A percentile compares a stretch with the other conserved stretches of the same genome.
Conservation (phyloP, 768 basidiomycete genomes). For the Myochromella boudieri region DNA sequence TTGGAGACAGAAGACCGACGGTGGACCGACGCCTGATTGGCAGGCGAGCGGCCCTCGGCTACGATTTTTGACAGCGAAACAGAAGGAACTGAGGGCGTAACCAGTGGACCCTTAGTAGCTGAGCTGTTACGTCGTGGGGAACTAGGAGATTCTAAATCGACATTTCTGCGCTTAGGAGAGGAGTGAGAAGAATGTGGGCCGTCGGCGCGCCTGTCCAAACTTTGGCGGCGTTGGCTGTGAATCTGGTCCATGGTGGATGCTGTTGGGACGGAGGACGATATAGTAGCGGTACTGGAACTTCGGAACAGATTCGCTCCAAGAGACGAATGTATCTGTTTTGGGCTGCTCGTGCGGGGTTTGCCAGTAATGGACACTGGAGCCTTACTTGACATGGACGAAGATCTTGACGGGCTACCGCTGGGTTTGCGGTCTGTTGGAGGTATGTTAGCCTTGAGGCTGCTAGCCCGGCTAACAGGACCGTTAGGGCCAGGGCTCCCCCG, state of each 20-base stretch:
- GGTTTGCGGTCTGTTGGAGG: conserved; percentile 46
- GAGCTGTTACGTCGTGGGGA: conserved; percentile 40
- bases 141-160: conserved; percentile 52
- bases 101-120: conserved; percentile 42
- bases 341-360: conserved; percentile 57
- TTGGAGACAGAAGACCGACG: conserved; percentile 31
- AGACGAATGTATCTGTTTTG: conserved; percentile 41
- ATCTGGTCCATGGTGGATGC: conserved; percentile 45
- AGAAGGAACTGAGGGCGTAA: conserved; percentile 41
- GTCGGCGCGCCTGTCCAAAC: conserved; percentile 44
- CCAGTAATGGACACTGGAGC: conserved; percentile 30
- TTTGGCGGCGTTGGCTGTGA: conserved; percentile 47
- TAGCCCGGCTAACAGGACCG: conserved; percentile 27
- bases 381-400: conserved; percentile 31
- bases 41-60: conserved; percentile 31
- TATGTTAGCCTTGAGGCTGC: conserved; percentile 27
- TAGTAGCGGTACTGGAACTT: conserved; percentile 36
- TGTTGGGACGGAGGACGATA: conserved; percentile 47
- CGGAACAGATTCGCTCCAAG: conserved; percentile 39
- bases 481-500: conserved; percentile 32
- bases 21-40: conserved; percentile 18
- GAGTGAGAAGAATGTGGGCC: conserved; percentile 54
- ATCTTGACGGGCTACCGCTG: conserved; percentile 43
- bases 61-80: conserved; percentile 39
- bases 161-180: conserved; percentile 59